Evolutionary conservation across 2,329 filamentous ascomycete genomes (phyloP).

Genomic region (Furcasterigmium sp.): DNA sequence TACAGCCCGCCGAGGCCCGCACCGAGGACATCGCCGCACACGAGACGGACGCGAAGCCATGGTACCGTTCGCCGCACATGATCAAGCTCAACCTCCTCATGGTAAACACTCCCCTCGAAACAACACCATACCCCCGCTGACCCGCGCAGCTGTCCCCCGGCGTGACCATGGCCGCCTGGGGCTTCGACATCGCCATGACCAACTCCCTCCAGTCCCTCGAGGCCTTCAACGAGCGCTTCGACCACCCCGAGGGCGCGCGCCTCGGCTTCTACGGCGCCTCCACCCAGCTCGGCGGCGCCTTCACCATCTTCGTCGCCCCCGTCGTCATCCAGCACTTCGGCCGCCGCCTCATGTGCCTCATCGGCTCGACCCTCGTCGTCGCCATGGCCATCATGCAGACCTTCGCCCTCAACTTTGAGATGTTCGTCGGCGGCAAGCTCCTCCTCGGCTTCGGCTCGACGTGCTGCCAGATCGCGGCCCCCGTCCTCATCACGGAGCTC

Average conservation of each 20-base stretch:
- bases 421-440: slow-evolving; percentile 2
- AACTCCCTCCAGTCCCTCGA: slow-evolving; percentile 5
- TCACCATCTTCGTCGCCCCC: slow-evolving; percentile 6
- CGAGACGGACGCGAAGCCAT: neutral
- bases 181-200: slow-evolving; percentile 8
- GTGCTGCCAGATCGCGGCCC: slow-evolving; percentile 1
- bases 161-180: slow-evolving; percentile 6
- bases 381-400: slow-evolving; percentile 3
- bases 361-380: slow-evolving; percentile 5
- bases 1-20: neutral
- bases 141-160: neutral
- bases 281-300: slow-evolving; percentile 6
- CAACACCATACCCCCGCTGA: neutral
- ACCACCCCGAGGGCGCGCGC: slow-evolving; percentile 4
- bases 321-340: slow-evolving; percentile 7
- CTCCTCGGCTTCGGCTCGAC: slow-evolving; percentile 3
- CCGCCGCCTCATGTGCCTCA: slow-evolving; percentile 2
- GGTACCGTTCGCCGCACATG: slow-evolving; percentile 17
- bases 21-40: neutral
- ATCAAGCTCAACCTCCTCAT: slow-evolving; percentile 13
- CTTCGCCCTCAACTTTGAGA: slow-evolving; percentile 1
- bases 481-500: slow-evolving; percentile 1
- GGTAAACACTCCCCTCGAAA: neutral
- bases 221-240: slow-evolving; percentile 8
- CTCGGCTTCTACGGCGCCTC: slow-evolving; percentile 8